Evolutionary conservation across 2,329 filamentous ascomycete species (phyloP).

Genomic region (Trichoderma sp.): DNA sequence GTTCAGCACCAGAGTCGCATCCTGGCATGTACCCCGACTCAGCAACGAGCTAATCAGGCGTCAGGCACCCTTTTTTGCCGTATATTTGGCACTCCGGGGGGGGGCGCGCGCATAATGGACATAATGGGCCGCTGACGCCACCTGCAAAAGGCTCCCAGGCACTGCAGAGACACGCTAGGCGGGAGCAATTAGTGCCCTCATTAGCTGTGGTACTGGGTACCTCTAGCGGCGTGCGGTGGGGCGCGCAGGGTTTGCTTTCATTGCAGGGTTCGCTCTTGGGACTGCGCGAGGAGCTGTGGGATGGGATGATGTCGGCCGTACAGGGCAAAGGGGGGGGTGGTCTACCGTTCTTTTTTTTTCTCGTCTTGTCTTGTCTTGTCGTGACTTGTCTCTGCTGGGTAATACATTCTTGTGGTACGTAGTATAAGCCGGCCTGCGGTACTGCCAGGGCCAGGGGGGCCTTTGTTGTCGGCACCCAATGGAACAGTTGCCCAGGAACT

Average conservation of each 20-base stretch:
- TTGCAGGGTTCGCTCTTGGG: constrained; percentile 20
- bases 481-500: constrained; percentile 18
- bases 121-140: constrained; percentile 18
- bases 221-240: background rate
- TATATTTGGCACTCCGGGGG: constrained; percentile 18
- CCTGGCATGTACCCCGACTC: constrained; percentile 24
- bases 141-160: constrained; percentile 8
- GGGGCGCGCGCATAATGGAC: constrained; percentile 3
- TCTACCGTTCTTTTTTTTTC: background rate
- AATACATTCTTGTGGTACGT: background rate
- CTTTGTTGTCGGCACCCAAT: constrained; percentile 3
- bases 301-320: constrained; percentile 23
- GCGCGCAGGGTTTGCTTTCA: constrained; percentile 10
- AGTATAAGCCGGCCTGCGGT: background rate
- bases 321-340: constrained; percentile 7
- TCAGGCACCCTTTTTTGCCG: constrained; percentile 9
- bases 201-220: constrained; percentile 4
- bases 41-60: constrained; percentile 17
- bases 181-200: background rate
- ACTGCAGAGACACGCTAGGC: background rate
- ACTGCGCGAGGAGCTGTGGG: constrained; percentile 15
- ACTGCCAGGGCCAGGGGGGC: constrained; percentile 9
- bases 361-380: background rate
- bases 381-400: background rate
- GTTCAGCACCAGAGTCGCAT: constrained; percentile 5